Conservation (phyloP, 805 yeast genomes). For the Scheffersomyces lignosus region DNA sequence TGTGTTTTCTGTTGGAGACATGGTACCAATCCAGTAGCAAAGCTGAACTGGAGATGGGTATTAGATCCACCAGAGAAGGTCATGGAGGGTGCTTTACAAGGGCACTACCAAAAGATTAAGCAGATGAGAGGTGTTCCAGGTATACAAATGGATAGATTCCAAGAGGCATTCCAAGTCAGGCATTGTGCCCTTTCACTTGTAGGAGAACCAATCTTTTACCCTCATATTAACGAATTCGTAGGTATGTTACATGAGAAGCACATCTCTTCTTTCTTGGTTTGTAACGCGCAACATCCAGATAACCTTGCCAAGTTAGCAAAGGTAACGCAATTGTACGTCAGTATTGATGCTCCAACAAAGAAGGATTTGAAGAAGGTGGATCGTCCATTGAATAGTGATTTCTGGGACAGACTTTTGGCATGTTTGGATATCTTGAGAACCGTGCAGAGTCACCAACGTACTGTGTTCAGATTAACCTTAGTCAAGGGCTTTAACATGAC, state of each 20-base stretch:
- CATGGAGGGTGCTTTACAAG: conserved; percentile 79
- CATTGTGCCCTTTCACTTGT: conserved; percentile 93
- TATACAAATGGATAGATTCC: conserved; percentile 82
- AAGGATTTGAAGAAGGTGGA: conserved; percentile 78
- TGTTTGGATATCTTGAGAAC: conserved; percentile 80
- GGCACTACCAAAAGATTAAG: conserved; percentile 89
- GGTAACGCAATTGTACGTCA: conserved; percentile 89
- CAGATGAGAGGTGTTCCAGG: conserved; percentile 97
- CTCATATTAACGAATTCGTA: conserved; percentile 83
- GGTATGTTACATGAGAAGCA: conserved; percentile 75
- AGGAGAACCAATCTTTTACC: conserved; percentile 94
- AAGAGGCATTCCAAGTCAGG: conserved; percentile 83
- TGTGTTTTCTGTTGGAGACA: conserved; percentile 98
- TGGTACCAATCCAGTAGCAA: conserved; percentile 95
- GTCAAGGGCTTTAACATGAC: conserved; percentile 92
- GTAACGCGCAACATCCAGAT: conserved; percentile 95
- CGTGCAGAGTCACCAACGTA: conserved; percentile 76
- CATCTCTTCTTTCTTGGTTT: conserved; percentile 85
- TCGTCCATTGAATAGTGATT: conserved; percentile 85
- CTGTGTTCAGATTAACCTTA: conserved; percentile 85
- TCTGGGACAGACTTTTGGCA: conserved; percentile 83
- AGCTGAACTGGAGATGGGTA: conserved; percentile 92
- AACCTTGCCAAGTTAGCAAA: conserved; percentile 65
- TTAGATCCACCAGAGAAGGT: conserved; percentile 86
- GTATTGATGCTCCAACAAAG: conserved; percentile 92